These are phyloP conservation scores for Nematodospora anomalae DNA, from an alignment of 1,139 yeast genomes.

Conservation along the genomic window DNA sequence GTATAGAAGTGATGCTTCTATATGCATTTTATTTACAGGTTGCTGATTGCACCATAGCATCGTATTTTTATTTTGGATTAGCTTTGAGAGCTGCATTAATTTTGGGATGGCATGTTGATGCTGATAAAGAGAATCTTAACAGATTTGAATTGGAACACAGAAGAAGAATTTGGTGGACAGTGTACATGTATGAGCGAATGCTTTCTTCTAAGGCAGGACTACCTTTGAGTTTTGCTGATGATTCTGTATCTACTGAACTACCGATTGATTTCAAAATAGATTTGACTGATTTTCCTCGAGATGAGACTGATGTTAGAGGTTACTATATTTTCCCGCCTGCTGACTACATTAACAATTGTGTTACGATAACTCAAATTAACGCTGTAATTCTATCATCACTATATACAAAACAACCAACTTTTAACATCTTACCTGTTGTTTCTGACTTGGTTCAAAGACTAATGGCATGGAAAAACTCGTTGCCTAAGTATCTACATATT, in stretches of 20 bases:
- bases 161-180: constrained; percentile 89
- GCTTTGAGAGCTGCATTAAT: constrained; percentile 74
- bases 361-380: constrained; percentile 76
- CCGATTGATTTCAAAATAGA: constrained; percentile 72
- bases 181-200: constrained; percentile 86
- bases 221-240: constrained; percentile 77
- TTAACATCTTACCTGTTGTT: constrained; percentile 71
- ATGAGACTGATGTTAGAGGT: constrained; percentile 49
- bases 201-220: constrained; percentile 82
- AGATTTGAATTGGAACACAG: constrained; percentile 76
- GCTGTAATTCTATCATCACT: constrained; percentile 70
- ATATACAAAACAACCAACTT: constrained; percentile 74
- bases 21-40: constrained; percentile 83
- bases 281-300: constrained; percentile 50
- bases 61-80: constrained; percentile 77
- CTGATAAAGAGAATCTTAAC: constrained; percentile 63
- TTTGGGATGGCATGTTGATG: constrained; percentile 82
- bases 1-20: constrained; percentile 73
- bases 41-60: constrained; percentile 81
- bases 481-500: constrained; percentile 64
- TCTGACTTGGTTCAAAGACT: constrained; percentile 69
- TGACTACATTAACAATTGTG: constrained; percentile 75
- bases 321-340: constrained; percentile 80
- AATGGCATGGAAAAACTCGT: constrained; percentile 65
- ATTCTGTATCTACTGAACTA: constrained; percentile 71